Base-by-base conservation (phyloP, 495 filamentous ascomycete species). In the Neurospora sp. region DNA sequence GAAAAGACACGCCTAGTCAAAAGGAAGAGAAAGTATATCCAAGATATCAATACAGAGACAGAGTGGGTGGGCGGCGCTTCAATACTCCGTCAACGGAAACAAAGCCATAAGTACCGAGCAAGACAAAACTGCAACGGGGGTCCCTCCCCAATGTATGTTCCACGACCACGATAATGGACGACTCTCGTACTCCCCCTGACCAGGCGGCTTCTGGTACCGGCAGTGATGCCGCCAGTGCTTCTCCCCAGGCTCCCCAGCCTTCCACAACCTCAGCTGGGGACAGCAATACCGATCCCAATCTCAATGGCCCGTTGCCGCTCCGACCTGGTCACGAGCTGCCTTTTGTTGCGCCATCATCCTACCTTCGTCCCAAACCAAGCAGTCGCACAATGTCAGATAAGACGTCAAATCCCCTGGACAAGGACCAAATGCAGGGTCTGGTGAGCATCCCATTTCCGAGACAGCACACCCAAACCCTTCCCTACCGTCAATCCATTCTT, bases 351-450 rank as follows among this genome's bases (percentile, higher is more conserved):
- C 94, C 93, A 77, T 91, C 92, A 72, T 93, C 92, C 68, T 97
- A 94, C 85, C 89, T 96, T 82, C 90, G 90, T 78, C 92, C 91
- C 71, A 86, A 87, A 80, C 81, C 85, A 77, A 82, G 75, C 74
- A 82, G 79, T 80, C 84, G 80, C 78, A 81, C 83, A 78, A 82
- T 84, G 77, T 78, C 87, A 74, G 82, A 86, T 71, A 86, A 87
- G 80, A 85, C 89, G 78, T 85, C 92, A 83, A 91, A 86, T 83
- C 87, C 89, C 75, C 86, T 97, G 74, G 94, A 98, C 82, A 89
- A 87, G 82, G 95, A 97, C 84, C 95, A 98, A 85, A 88, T 91
- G 83, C 91, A 95, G 82, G 95, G 92, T 79, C 87, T 98, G 88
- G 95, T 98, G 82, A 88, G 92, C 86, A 72, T 73, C 45, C 9